Conservation (phyloP, 2,329 filamentous ascomycete species). For the Aspergillus intermedius region DNA sequence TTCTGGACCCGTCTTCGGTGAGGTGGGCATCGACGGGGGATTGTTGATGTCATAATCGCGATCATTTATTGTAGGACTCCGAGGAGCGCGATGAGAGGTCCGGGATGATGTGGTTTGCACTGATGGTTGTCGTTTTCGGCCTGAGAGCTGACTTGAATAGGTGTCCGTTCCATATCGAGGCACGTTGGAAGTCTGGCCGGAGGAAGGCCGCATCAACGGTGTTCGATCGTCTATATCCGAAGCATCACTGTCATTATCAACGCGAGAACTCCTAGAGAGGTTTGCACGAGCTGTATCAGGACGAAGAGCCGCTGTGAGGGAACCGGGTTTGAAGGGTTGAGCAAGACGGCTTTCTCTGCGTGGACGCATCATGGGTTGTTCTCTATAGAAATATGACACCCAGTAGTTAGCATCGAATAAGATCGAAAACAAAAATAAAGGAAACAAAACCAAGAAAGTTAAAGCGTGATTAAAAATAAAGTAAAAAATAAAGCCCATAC, state of each 20-base stretch:
- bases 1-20: constrained; percentile 49
- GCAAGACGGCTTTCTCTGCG: constrained; percentile 49
- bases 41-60: constrained; percentile 58
- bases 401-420: not conserved
- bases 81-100: constrained; percentile 18
- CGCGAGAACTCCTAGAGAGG: constrained; percentile 19
- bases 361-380: constrained; percentile 57
- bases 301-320: constrained; percentile 34
- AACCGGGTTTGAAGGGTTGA: constrained; percentile 34
- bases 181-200: constrained; percentile 28
- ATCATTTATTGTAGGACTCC: constrained; percentile 18
- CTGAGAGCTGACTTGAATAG: constrained; percentile 18
- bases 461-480: not conserved
- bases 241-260: constrained; percentile 23
- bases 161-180: constrained; percentile 29
- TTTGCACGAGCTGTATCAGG: constrained; percentile 35
- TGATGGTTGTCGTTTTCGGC: constrained; percentile 21
- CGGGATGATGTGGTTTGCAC: constrained; percentile 22
- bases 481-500: constrained; percentile 36
- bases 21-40: constrained; percentile 56
- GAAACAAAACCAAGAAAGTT: not conserved
- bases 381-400: constrained; percentile 33
- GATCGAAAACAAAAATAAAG: not conserved
- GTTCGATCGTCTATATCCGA: constrained; percentile 45
- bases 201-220: constrained; percentile 42